phyloP scores from a whole-genome alignment of 2,329 filamentous ascomycete genomes.

The Fusarium sacchari region DNA sequence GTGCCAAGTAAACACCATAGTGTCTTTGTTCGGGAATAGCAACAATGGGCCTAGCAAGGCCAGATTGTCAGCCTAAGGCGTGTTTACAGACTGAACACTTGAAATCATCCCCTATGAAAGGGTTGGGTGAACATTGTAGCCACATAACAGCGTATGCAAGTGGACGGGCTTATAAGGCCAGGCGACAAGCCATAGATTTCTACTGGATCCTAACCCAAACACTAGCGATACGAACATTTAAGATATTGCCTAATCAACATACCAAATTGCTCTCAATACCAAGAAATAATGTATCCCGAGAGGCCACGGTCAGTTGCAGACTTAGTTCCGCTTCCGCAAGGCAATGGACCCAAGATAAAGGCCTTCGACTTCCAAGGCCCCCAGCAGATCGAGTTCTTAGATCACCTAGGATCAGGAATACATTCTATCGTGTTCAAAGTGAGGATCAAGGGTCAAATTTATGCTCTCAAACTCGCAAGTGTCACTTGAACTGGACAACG shows the following conservation, averaged over 20 bases:
- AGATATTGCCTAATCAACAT: not conserved
- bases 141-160: not conserved
- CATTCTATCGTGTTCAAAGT: slow-evolving; percentile 3
- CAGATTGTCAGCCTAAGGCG: not conserved
- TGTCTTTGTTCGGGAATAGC: not conserved
- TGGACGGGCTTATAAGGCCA: not conserved
- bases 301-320: not conserved
- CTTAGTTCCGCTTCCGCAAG: not conserved
- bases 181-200: not conserved
- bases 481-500: not conserved
- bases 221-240: not conserved
- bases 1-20: not conserved
- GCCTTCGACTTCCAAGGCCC: slow-evolving; percentile 1
- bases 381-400: not conserved
- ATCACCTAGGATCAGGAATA: not conserved
- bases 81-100: not conserved
- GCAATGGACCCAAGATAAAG: not conserved
- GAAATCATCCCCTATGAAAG: not conserved
- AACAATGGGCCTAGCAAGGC: not conserved
- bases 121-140: not conserved
- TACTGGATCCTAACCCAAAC: too few species aligned
- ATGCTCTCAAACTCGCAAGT: not conserved
- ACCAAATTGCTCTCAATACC: not conserved
- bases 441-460: not conserved
- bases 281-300: not conserved